Evolutionary conservation across 257 asterid species (phyloP).

Genomic region (Knoxia roxburghii): DNA sequence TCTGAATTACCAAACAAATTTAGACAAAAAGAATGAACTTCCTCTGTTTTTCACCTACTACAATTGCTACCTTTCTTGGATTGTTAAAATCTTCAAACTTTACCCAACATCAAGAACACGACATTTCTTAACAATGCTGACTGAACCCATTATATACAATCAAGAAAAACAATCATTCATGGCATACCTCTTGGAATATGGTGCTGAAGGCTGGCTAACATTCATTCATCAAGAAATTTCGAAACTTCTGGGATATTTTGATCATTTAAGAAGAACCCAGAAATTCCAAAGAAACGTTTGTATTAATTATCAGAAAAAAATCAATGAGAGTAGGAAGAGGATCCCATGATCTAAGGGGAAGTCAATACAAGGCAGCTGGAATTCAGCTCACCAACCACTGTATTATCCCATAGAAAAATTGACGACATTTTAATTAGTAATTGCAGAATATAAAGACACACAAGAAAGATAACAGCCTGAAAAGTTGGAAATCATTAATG

Average conservation of each 20-base stretch:
- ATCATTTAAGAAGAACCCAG: slow-evolving; percentile 21
- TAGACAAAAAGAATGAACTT: too few species aligned
- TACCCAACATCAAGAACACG: neutral
- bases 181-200: slow-evolving; percentile 26
- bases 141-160: neutral
- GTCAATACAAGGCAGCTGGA: slow-evolving; percentile 79
- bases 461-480: neutral
- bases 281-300: slow-evolving; percentile 8
- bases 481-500: neutral
- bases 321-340: slow-evolving; percentile 43
- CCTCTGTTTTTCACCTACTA: neutral
- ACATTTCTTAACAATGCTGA: neutral
- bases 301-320: slow-evolving; percentile 1
- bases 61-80: neutral
- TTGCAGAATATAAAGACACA: neutral
- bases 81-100: neutral
- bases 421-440: too few species aligned
- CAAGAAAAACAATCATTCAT: too few species aligned
- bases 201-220: slow-evolving; percentile 10
- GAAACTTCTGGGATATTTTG: slow-evolving; percentile 5
- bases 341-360: slow-evolving; percentile 49
- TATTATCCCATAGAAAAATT: slow-evolving; percentile 26
- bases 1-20: neutral
- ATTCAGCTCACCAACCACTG: slow-evolving; percentile 56
- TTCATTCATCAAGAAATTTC: neutral